Evolutionary conservation across 2,329 filamentous ascomycete genomes (phyloP).

Genomic region (Sporothrix dimorphospora): DNA sequence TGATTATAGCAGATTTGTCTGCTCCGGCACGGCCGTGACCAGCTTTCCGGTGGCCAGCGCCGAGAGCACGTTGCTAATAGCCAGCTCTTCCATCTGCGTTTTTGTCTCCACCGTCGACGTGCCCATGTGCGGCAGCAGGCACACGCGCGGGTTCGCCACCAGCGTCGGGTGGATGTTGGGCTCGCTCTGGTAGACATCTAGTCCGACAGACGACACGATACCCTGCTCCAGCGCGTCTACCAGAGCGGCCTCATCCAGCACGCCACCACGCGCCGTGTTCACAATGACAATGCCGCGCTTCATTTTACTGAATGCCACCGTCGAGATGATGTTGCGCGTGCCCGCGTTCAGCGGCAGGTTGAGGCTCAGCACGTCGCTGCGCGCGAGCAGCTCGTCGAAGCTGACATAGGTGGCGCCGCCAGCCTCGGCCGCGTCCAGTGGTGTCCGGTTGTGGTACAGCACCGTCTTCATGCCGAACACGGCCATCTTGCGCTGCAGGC

Average conservation of each 20-base stretch:
- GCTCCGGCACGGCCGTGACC: slow-evolving; percentile 25
- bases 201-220: slow-evolving; percentile 56
- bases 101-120: slow-evolving; percentile 61
- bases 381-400: slow-evolving; percentile 57
- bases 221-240: slow-evolving; percentile 57
- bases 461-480: slow-evolving; percentile 58
- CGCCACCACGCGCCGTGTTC: slow-evolving; percentile 60
- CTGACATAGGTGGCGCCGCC: slow-evolving; percentile 54
- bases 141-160: slow-evolving; percentile 60
- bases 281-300: slow-evolving; percentile 57
- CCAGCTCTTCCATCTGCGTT: slow-evolving; percentile 27
- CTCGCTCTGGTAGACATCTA: slow-evolving; percentile 62
- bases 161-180: slow-evolving; percentile 64
- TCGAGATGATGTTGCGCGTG: slow-evolving; percentile 55
- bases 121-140: slow-evolving; percentile 69
- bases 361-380: slow-evolving; percentile 58
- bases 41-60: slow-evolving; percentile 20
- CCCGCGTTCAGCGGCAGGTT: slow-evolving; percentile 53
- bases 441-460: slow-evolving; percentile 58
- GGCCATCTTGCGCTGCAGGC: slow-evolving; percentile 50
- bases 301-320: slow-evolving; percentile 54
- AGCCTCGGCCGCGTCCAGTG: slow-evolving; percentile 44
- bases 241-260: slow-evolving; percentile 60
- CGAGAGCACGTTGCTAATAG: slow-evolving; percentile 21
- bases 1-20: background rate